phyloP scores from a whole-genome alignment of 345 rosid genomes.

The Eutrema heterophyllum region DNA sequence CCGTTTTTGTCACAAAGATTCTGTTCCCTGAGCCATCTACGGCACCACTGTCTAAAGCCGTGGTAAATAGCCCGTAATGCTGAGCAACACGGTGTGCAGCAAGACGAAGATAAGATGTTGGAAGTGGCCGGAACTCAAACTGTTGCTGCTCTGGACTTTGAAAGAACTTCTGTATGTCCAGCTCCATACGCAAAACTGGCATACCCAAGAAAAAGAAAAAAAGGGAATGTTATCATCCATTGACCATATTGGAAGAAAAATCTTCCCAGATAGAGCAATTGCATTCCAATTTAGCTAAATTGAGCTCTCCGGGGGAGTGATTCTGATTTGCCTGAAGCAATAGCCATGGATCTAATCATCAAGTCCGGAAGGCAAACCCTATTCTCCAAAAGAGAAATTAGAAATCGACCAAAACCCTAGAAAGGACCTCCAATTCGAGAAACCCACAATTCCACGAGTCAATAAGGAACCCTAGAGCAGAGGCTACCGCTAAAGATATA shows the following conservation, averaged over 20 bases:
- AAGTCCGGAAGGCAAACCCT: background rate
- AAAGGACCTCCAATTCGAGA: background rate
- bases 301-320: background rate
- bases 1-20: constrained; percentile 59
- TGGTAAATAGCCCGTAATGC: constrained; percentile 83
- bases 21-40: constrained; percentile 62
- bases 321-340: background rate
- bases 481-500: background rate
- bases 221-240: background rate
- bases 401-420: constrained; percentile 10
- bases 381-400: background rate
- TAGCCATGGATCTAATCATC: constrained; percentile 12
- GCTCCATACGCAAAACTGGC: constrained; percentile 91
- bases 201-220: background rate
- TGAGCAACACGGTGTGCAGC: constrained; percentile 94
- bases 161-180: constrained; percentile 81
- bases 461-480: constrained; percentile 3
- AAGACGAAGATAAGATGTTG: constrained; percentile 92
- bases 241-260: background rate
- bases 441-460: background rate
- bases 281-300: background rate
- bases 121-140: constrained; percentile 78
- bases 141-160: constrained; percentile 65
- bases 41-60: constrained; percentile 61
- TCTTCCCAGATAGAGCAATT: background rate